Evolutionary conservation across 768 basidiomycete genomes (phyloP).

Genomic region (Chlorophyllum brunneum): DNA sequence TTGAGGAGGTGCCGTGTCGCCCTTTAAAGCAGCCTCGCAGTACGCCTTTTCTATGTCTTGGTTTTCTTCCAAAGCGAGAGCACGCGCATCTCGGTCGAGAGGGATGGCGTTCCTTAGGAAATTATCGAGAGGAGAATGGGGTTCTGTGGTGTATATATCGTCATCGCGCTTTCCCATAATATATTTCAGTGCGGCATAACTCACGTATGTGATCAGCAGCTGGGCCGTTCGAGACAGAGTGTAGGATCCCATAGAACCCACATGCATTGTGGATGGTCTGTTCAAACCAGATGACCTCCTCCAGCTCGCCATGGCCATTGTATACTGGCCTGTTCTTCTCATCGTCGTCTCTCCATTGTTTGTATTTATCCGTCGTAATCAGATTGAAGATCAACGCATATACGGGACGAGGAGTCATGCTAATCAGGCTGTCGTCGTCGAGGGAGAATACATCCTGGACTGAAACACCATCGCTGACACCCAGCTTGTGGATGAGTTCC

Average conservation of each 20-base stretch:
- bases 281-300: conserved; percentile 32
- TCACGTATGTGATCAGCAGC: conserved; percentile 18
- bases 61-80: conserved; percentile 26
- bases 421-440: conserved; percentile 28
- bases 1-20: conserved; percentile 25
- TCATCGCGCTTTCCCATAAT: background rate
- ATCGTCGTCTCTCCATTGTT: conserved; percentile 17
- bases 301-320: conserved; percentile 25
- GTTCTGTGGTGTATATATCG: conserved; percentile 13
- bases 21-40: conserved; percentile 25
- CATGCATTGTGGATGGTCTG: conserved; percentile 37
- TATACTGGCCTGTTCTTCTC: conserved; percentile 23
- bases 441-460: conserved; percentile 33
- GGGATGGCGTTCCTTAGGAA: conserved; percentile 22
- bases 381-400: conserved; percentile 29
- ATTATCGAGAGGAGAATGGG: conserved; percentile 20
- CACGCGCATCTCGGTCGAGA: conserved; percentile 25
- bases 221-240: conserved; percentile 27
- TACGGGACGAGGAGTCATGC: conserved; percentile 28
- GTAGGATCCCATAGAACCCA: conserved; percentile 32
- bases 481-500: conserved; percentile 27
- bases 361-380: conserved; percentile 22
- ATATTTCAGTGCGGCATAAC: conserved; percentile 16
- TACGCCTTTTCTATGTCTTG: conserved; percentile 26
- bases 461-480: conserved; percentile 21